Evolutionary conservation across 2,329 filamentous ascomycete genomes (phyloP).

Genomic region (Colletotrichum godetiae): DNA sequence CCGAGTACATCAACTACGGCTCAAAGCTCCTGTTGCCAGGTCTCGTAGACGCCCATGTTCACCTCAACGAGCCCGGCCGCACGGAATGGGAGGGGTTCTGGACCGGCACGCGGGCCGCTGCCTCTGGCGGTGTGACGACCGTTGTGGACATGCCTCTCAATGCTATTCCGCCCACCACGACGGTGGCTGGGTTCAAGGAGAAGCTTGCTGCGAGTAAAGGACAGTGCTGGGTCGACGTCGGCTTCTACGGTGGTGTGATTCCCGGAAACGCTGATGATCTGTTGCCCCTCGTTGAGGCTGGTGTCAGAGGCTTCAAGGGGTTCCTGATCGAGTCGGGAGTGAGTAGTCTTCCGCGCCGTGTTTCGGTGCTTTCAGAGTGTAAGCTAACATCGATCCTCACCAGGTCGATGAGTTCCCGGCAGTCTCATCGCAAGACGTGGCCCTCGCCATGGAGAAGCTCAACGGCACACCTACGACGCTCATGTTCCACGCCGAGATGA

Average conservation of each 20-base stretch:
- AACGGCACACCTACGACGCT: conserved; percentile 87
- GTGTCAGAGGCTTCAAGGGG: conserved; percentile 95
- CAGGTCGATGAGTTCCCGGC: conserved; percentile 96
- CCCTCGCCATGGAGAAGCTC: conserved; percentile 82
- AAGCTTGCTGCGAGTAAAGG: conserved; percentile 87
- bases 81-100: conserved; percentile 99
- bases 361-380: neutral
- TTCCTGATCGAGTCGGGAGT: conserved; percentile 98
- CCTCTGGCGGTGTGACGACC: conserved; percentile 95
- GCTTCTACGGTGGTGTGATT: conserved; percentile 95
- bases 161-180: conserved; percentile 95
- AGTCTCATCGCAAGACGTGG: conserved; percentile 83
- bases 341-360: conserved; percentile 47
- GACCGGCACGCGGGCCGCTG: conserved; percentile 92
- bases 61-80: conserved; percentile 95
- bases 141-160: conserved; percentile 98
- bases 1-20: conserved; percentile 84
- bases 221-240: conserved; percentile 99
- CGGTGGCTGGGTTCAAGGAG: conserved; percentile 81
- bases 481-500: conserved; percentile 99
- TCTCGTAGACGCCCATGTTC: conserved; percentile 95
- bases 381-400: conserved; percentile 28
- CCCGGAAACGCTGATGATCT: conserved; percentile 88
- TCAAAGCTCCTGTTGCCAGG: conserved; percentile 89
- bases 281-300: conserved; percentile 82